These are phyloP conservation scores for Cryomyces minteri DNA, from an alignment of 495 filamentous ascomycete genomes.

Conservation along the genomic window DNA sequence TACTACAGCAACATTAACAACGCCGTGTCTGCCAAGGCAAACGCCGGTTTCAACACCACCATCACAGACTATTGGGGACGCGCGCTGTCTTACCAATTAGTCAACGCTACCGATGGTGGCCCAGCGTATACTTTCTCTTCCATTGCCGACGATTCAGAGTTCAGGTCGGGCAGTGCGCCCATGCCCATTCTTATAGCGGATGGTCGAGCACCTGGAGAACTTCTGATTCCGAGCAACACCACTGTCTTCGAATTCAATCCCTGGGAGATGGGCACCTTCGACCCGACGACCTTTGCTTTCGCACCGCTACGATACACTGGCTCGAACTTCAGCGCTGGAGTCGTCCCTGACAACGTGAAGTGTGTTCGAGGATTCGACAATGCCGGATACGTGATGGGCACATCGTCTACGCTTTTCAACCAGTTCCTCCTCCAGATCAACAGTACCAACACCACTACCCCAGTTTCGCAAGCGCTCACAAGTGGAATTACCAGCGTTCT, in stretches of 20 bases:
- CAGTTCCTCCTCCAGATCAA: constrained; percentile 41
- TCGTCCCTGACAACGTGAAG: constrained; percentile 32
- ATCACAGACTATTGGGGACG: constrained; percentile 86
- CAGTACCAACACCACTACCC: constrained; percentile 19
- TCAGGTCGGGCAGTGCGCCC: constrained; percentile 51
- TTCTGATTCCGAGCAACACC: constrained; percentile 50
- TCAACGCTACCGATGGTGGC: constrained; percentile 62
- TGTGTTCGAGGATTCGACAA: constrained; percentile 78
- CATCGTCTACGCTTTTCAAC: constrained; percentile 85
- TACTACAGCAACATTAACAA: constrained; percentile 51
- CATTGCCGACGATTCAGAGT: constrained; percentile 49
- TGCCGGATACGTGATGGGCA: constrained; percentile 73
- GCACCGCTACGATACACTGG: constrained; percentile 58
- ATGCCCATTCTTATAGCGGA: constrained; percentile 73
- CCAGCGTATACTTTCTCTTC: constrained; percentile 75
- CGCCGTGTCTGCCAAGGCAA: constrained; percentile 42
- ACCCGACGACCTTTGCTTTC: constrained; percentile 68
- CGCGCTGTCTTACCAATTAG: constrained; percentile 65
- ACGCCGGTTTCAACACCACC: constrained; percentile 56
- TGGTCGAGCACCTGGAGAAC: constrained; percentile 45
- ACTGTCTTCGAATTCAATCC: constrained; percentile 82
- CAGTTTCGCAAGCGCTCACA: constrained; percentile 33
- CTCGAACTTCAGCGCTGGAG: constrained; percentile 56
- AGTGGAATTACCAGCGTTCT: constrained; percentile 37
- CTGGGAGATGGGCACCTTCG: constrained; percentile 70